Base-by-base conservation (phyloP, 2,329 filamentous ascomycete species). In the Monosporascus sp. region DNA sequence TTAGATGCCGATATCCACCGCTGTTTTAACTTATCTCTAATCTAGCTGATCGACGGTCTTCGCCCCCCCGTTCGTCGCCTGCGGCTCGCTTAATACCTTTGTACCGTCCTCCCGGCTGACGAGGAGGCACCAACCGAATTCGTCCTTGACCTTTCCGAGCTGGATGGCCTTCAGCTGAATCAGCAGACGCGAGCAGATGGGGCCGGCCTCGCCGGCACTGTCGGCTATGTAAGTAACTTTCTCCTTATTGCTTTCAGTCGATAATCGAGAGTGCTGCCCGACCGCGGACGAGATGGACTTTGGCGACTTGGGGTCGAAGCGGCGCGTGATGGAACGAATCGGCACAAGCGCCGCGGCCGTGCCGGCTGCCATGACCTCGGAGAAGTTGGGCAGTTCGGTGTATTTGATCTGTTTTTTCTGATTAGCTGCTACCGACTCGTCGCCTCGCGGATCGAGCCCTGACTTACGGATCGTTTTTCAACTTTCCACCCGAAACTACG, bases 291-390 rank as follows among this genome's bases (percentile, higher is more conserved):
- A 66, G 47, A 74, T 70, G 19, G 74, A 76, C 40, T 70, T 68
- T 14, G 73, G 60, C 16, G 73, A 71, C 5, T 70, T 64, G 1
- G 72, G 61, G 49, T 67, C 59, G 46, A 73, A 57, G 44, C 77
- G 81, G 64, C 91, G 84, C 3, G 89, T 94, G 69, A 97, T 96
- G 61, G 89, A 94, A 57, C 88, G 88, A 71, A 97, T 94, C 1
- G 93, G 93, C 3, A 97, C 92, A 51, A 99, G 78, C 0, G 90
- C 89, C 0, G 92, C 93, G 0, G 93, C 93, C 0, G 93, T 97
- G 1, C 93, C 93, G 3, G 91, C 92, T 4, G 93, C 94, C 72
- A 97, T 85, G 50, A 99, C 86, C 72, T 97, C 93, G 49, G 65
- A 68, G 62, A 82, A 82, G 51, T 66, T 60, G 11, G 75, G 70